Evolutionary conservation across 2,329 filamentous ascomycete species (phyloP).

Genomic region (Tolypocladium amazonense): DNA sequence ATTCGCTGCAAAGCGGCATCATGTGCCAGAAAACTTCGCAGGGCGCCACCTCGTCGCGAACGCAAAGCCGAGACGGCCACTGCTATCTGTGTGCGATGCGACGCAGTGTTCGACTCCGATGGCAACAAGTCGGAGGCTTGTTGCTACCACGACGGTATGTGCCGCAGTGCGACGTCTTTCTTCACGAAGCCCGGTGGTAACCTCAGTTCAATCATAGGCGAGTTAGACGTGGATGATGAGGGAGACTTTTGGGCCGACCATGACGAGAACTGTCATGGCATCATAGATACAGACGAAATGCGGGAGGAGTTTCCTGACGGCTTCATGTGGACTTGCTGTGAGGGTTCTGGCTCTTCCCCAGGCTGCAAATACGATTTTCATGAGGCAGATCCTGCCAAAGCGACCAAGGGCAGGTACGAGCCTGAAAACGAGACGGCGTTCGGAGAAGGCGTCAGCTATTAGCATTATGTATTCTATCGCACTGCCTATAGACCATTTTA

Average conservation of each 20-base stretch:
- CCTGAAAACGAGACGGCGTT: no score
- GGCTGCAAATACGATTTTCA: neutral
- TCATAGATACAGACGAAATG: neutral
- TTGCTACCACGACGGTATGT: neutral
- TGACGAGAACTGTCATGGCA: neutral
- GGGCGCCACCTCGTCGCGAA: neutral
- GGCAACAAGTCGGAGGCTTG: neutral
- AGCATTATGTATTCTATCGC: no score
- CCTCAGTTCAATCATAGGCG: neutral
- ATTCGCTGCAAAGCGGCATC: neutral
- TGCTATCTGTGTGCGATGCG: neutral
- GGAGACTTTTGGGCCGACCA: neutral
- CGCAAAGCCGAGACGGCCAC: neutral
- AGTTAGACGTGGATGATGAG: neutral
- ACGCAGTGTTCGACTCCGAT: neutral
- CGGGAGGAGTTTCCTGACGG: neutral
- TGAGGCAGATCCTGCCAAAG: neutral
- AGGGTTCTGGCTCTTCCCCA: neutral
- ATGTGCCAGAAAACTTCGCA: neutral
- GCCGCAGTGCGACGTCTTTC: neutral
- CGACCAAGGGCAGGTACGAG: neutral
- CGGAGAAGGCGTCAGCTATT: no score
- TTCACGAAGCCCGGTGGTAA: neutral
- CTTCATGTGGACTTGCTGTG: neutral
- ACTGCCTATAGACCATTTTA: no score